These are phyloP conservation scores for Naganishia albida DNA, from an alignment of 1,284 basidiomycete species.

Conservation along the genomic window DNA sequence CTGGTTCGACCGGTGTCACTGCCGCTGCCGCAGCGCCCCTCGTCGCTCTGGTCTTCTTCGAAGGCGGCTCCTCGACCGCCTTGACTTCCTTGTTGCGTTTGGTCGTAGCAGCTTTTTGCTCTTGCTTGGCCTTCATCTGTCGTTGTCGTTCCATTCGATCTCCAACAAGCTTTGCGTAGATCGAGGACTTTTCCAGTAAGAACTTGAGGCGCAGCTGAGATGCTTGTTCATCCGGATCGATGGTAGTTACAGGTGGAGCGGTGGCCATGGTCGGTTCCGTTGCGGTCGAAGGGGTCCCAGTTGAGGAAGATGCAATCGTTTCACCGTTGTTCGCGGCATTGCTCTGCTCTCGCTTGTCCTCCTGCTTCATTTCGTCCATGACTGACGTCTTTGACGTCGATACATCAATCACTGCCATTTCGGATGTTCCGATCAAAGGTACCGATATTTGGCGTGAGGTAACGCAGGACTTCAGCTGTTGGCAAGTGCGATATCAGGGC, in stretches of 20 bases:
- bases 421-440: background rate
- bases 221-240: constrained; percentile 18
- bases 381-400: background rate
- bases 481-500: background rate
- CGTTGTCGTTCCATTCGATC: constrained; percentile 55
- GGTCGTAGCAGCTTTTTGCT: constrained; percentile 45
- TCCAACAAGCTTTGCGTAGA: constrained; percentile 54
- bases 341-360: background rate
- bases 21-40: background rate
- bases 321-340: constrained; percentile 19
- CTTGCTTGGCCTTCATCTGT: constrained; percentile 48
- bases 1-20: constrained; percentile 19
- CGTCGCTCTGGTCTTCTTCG: constrained; percentile 33
- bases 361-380: background rate
- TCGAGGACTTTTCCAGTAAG: constrained; percentile 52
- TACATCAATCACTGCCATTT: background rate
- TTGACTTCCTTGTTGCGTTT: constrained; percentile 49
- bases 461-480: background rate
- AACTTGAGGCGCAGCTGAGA: constrained; percentile 29
- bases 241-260: background rate
- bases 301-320: background rate
- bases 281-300: background rate
- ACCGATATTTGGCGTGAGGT: background rate
- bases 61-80: constrained; percentile 26
- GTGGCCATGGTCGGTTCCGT: background rate